Conservation (phyloP, 129 eudicot genomes). For the Chrysanthemum makinoi region DNA sequence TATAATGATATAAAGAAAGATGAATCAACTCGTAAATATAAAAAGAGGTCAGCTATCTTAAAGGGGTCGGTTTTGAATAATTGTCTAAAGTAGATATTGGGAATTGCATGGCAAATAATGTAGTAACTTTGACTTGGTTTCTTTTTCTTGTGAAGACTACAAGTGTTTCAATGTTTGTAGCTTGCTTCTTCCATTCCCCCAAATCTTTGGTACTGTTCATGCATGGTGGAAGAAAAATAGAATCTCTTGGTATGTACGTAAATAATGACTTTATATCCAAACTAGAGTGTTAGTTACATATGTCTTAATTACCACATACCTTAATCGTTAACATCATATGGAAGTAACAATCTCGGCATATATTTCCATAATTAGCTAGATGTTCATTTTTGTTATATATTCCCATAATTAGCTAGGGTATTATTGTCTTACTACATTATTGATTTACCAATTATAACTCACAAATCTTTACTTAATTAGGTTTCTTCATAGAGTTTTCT, state of each 20-base stretch:
- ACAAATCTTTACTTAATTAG: no score
- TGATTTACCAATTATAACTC: no score
- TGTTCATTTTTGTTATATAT: no score
- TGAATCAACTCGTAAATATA: no score
- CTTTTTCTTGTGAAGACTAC: constrained; percentile 34
- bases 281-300: background rate
- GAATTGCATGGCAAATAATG: constrained; percentile 21
- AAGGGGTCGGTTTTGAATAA: constrained; percentile 17
- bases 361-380: no score
- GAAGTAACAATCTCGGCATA: no score
- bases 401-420: no score
- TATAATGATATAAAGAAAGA: no score
- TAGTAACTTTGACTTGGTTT: constrained; percentile 36
- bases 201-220: constrained; percentile 35
- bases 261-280: constrained; percentile 13
- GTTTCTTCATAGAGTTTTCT: no score
- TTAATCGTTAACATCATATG: no score
- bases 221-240: constrained; percentile 22
- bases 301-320: background rate
- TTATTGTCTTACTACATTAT: no score
- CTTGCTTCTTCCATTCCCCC: constrained; percentile 37
- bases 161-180: constrained; percentile 34
- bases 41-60: no score
- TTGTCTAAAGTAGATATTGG: constrained; percentile 29
- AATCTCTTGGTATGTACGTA: constrained; percentile 37